Percentiles rank a stretch among this genome's conserved stretches.
phyloP scores from a whole-genome alignment of 2,329 filamentous ascomycete species.

The Pseudopithomyces chartarum region DNA sequence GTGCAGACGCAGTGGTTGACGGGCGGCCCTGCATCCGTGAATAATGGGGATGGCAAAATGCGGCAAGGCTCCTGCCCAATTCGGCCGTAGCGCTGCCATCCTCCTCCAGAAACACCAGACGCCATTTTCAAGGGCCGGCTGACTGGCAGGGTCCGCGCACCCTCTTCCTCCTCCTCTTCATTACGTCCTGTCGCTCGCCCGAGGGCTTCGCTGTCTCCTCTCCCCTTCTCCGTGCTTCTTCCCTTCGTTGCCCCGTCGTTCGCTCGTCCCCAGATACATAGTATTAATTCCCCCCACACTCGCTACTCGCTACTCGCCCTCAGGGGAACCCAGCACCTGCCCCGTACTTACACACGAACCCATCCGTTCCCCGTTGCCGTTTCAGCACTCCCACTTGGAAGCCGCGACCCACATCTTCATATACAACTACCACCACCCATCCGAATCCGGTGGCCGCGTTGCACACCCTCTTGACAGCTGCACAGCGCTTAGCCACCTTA shows the following conservation, averaged over 20 bases:
- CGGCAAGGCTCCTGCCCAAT: not conserved
- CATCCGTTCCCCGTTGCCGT: slow-evolving; percentile 22
- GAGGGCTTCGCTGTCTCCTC: not conserved
- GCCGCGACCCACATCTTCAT: not conserved
- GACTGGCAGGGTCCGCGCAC: slow-evolving; percentile 7
- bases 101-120: slow-evolving; percentile 1
- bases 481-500: slow-evolving; percentile 36
- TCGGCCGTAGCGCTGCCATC: slow-evolving; percentile 1
- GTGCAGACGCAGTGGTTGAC: not conserved
- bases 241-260: slow-evolving; percentile 11
- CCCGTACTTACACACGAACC: slow-evolving; percentile 12
- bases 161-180: not conserved
- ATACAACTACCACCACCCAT: not conserved
- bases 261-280: slow-evolving; percentile 9
- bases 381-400: slow-evolving; percentile 19
- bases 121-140: slow-evolving; percentile 14
- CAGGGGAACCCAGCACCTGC: slow-evolving; percentile 20
- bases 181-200: slow-evolving; percentile 5
- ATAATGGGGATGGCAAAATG: not conserved
- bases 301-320: slow-evolving; percentile 22
- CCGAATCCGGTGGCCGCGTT: not conserved
- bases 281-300: slow-evolving; percentile 24
- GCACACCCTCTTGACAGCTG: slow-evolving; percentile 30
- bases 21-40: not conserved
- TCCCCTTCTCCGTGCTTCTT: slow-evolving; percentile 10